Evolutionary conservation across 1,284 basidiomycete genomes (phyloP).

Genomic region (Fomes fomentarius): DNA sequence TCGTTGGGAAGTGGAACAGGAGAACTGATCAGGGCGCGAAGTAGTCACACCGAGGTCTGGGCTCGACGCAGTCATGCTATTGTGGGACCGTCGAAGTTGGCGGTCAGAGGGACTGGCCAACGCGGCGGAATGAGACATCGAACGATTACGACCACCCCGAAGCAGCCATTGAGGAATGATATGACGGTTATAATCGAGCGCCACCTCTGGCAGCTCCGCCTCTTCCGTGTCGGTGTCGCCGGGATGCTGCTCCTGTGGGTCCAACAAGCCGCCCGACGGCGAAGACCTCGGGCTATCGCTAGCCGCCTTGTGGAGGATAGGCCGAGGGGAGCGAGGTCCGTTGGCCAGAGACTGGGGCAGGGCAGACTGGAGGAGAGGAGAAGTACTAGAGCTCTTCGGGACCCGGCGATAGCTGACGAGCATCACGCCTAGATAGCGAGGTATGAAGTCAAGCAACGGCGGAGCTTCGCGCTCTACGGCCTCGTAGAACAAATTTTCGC

Average conservation of each 20-base stretch:
- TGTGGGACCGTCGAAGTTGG: slow-evolving; percentile 39
- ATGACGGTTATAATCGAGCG: slow-evolving; percentile 91
- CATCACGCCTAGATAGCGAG: slow-evolving; percentile 97
- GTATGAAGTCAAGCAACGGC: slow-evolving; percentile 90
- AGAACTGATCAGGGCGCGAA: slow-evolving; percentile 18
- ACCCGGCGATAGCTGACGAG: slow-evolving; percentile 92
- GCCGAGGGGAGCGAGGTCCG: slow-evolving; percentile 19
- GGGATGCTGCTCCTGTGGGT: slow-evolving; percentile 27
- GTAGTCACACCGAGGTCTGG: slow-evolving; percentile 55
- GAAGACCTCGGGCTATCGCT: slow-evolving; percentile 31
- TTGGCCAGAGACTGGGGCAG: slow-evolving; percentile 8
- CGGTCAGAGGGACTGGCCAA: slow-evolving; percentile 26
- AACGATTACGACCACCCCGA: slow-evolving; percentile 53
- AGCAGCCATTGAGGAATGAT: slow-evolving; percentile 96
- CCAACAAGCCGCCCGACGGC: slow-evolving; percentile 1
- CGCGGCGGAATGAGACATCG: slow-evolving; percentile 50
- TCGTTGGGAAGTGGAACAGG: slow-evolving; percentile 13
- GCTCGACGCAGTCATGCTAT: slow-evolving; percentile 61
- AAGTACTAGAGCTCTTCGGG: slow-evolving; percentile 38
- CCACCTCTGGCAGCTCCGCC: slow-evolving; percentile 87
- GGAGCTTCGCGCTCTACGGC: slow-evolving; percentile 93
- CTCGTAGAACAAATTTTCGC: slow-evolving; percentile 99
- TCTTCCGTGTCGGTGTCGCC: slow-evolving; percentile 59
- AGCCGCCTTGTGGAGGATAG: slow-evolving; percentile 40
- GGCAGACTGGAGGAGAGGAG: slow-evolving; percentile 16